Conservation (phyloP, 1,284 basidiomycete species). For the Cutaneotrichosporon cavernicola region DNA sequence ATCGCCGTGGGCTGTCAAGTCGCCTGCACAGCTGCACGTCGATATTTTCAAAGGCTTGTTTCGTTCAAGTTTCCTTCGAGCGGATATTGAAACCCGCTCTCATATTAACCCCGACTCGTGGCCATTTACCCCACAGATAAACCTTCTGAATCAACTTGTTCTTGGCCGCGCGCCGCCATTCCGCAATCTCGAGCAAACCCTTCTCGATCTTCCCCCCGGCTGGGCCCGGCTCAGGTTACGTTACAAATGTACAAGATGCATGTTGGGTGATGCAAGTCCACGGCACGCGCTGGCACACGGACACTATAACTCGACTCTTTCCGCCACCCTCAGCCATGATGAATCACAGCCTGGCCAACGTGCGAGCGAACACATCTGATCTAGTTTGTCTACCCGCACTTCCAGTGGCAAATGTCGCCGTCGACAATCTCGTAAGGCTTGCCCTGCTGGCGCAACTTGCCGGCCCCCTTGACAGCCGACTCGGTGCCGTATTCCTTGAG, state of each 20-base stretch:
- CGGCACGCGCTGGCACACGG: conserved; percentile 9
- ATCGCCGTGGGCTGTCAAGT: background rate
- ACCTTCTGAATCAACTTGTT: background rate
- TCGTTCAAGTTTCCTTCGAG: background rate
- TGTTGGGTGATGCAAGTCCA: conserved; percentile 5
- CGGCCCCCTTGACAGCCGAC: conserved; percentile 86
- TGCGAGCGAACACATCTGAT: conserved; percentile 18
- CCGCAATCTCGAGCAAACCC: background rate
- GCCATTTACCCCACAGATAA: conserved; percentile 1
- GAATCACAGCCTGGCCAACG: background rate
- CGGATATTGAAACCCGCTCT: background rate
- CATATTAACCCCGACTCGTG: background rate
- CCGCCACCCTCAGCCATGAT: background rate
- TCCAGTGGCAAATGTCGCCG: conserved; percentile 55
- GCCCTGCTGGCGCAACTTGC: conserved; percentile 93
- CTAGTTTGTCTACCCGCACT: conserved; percentile 30
- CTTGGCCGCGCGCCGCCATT: too few species aligned
- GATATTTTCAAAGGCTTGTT: too few species aligned
- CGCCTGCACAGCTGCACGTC: too few species aligned
- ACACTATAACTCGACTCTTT: conserved; percentile 8
- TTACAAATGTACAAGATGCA: conserved; percentile 14
- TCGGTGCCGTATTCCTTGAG: conserved; percentile 90
- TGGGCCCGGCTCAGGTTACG: background rate
- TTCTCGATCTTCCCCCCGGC: background rate
- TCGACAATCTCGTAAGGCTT: conserved; percentile 68